A percentile compares a stretch with the other conserved stretches of the same genome.
phyloP scores from a whole-genome alignment of 495 filamentous ascomycete genomes.

The Aspergillus avenaceus region DNA sequence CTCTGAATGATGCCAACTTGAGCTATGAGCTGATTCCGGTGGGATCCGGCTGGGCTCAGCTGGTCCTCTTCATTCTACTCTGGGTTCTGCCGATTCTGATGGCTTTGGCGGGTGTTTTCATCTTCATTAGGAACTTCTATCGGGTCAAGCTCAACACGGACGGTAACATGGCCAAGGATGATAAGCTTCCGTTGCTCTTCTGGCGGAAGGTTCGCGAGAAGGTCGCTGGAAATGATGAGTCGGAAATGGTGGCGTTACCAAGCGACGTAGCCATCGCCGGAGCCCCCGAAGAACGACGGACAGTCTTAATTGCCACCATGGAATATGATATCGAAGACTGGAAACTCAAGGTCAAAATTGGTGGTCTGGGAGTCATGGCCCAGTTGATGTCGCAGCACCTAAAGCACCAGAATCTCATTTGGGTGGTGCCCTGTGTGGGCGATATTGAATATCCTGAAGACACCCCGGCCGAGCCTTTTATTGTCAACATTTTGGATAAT shows the following conservation, averaged over 20 bases:
- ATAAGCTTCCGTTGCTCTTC: slow-evolving; percentile 34
- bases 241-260: slow-evolving; percentile 24
- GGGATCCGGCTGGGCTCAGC: slow-evolving; percentile 52
- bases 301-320: slow-evolving; percentile 66
- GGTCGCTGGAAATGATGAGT: slow-evolving; percentile 15
- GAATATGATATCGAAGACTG: slow-evolving; percentile 73
- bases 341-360: slow-evolving; percentile 70
- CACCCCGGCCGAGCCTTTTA: slow-evolving; percentile 57
- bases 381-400: slow-evolving; percentile 70
- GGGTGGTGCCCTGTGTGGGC: slow-evolving; percentile 72
- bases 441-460: slow-evolving; percentile 63
- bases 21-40: slow-evolving; percentile 48
- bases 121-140: slow-evolving; percentile 65
- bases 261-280: slow-evolving; percentile 40
- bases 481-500: slow-evolving; percentile 62
- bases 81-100: slow-evolving; percentile 50
- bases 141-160: slow-evolving; percentile 67
- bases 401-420: slow-evolving; percentile 63
- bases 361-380: slow-evolving; percentile 66
- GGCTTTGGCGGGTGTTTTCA: slow-evolving; percentile 46
- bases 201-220: slow-evolving; percentile 20
- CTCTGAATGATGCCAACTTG: slow-evolving; percentile 52
- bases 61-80: slow-evolving; percentile 55
- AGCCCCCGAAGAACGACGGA: slow-evolving; percentile 44
- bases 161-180: slow-evolving; percentile 51